phyloP scores from a whole-genome alignment of 2,329 filamentous ascomycete species.

The Neodidymelliopsis sp. region DNA sequence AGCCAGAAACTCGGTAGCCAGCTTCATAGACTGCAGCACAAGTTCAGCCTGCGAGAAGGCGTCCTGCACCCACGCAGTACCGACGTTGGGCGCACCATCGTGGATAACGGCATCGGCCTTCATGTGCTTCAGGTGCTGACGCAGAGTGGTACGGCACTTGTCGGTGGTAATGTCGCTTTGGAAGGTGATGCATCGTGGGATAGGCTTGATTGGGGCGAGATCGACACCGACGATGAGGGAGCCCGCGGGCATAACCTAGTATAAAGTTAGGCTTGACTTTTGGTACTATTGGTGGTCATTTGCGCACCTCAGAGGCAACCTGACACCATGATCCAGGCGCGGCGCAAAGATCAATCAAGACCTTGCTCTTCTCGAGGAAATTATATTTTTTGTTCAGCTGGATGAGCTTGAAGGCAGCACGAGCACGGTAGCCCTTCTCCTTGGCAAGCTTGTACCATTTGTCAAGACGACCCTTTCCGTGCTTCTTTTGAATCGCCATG shows the following conservation, averaged over 20 bases:
- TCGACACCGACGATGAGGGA: constrained; percentile 95
- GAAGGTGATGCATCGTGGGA: constrained; percentile 92
- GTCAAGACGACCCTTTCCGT: constrained; percentile 97
- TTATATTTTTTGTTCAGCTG: constrained; percentile 99
- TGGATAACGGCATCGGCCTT: constrained; percentile 96
- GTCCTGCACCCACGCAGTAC: constrained; percentile 97
- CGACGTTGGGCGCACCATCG: constrained; percentile 96
- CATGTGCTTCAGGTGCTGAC: constrained; percentile 91
- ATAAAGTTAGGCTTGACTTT: background rate
- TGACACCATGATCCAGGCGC: constrained; percentile 71
- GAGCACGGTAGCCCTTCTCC: constrained; percentile 94
- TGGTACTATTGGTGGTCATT: background rate
- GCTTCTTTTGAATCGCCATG: constrained; percentile 99
- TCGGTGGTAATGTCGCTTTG: constrained; percentile 98
- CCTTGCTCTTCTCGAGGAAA: constrained; percentile 95
- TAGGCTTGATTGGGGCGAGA: constrained; percentile 92
- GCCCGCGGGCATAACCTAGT: constrained; percentile 79
- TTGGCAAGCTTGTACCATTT: constrained; percentile 99
- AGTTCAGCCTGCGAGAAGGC: constrained; percentile 97
- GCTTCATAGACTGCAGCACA: constrained; percentile 85
- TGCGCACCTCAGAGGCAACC: constrained; percentile 89
- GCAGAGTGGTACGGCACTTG: constrained; percentile 89
- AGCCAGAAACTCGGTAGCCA: constrained; percentile 90
- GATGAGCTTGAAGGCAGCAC: constrained; percentile 97
- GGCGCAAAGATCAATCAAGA: constrained; percentile 95